Base-by-base conservation (phyloP, 768 basidiomycete genomes). In the Dentipellis fragilis region DNA sequence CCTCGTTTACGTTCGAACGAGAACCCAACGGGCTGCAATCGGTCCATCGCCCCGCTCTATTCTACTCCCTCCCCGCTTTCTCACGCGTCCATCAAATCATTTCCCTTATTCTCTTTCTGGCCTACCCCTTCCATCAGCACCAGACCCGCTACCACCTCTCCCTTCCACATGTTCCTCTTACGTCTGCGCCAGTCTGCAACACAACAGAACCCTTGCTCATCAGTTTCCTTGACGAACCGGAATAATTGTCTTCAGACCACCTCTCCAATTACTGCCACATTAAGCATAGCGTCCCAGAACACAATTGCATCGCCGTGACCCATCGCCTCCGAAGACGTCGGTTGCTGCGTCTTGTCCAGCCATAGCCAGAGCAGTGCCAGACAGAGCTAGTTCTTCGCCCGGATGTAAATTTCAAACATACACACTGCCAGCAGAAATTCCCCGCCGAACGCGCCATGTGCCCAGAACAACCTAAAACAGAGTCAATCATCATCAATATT, bases 1-100 rank as follows among this genome's bases (percentile, higher is more conserved):
- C 59, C 65, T 68, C 68, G 62, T 61, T 65, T 58, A 56, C 65
- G 56, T 58, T 59, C 61, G 59, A 64, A 35, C 52, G 21, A 23
- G 57, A 63, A 65, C 62, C 42, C 57, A 61, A 59, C 62, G 17
- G 34, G 22, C 16, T 21, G 29, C 29, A 29, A 40, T 45, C 45
- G 5, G 34, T 36, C 46, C 54, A 29, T 34, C 37, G 23, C 34
- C 37, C 35, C 19, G 54, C 23, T 35, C 29, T 38, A 19, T 51
- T 54, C 42, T 48, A n/a, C 21, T 21, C 19, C 52, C 21, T 46
- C 52, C 42, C 22, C 17, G 50, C 50, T 54, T 47, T 47, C 54
- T 54, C 54, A 54, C 54, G 54, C 54, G 17, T 19, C 42, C 5
- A 19, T 19, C n/a, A 45, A 45, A 45, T 19, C n/a, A 17, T n/a